Evolutionary conservation across 2,329 filamentous ascomycete species (phyloP).

Genomic region (Fusarium sacchari): DNA sequence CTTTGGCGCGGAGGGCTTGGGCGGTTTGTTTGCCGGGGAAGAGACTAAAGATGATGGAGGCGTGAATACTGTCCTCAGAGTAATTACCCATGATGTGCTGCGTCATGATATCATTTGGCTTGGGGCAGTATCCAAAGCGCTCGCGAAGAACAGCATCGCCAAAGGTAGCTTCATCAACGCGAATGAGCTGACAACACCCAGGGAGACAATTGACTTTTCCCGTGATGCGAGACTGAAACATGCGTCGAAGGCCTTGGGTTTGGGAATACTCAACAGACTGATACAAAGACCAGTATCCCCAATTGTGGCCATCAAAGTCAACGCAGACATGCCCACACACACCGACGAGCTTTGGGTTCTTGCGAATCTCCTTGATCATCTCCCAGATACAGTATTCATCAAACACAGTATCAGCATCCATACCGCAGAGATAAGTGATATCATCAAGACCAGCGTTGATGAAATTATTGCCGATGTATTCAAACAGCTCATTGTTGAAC

Average conservation of each 20-base stretch:
- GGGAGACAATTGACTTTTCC: slow-evolving; percentile 61
- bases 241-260: slow-evolving; percentile 57
- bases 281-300: slow-evolving; percentile 58
- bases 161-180: slow-evolving; percentile 60
- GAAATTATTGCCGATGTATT: slow-evolving; percentile 52
- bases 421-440: slow-evolving; percentile 56
- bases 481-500: slow-evolving; percentile 57
- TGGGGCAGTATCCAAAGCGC: slow-evolving; percentile 60
- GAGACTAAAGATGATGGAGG: slow-evolving; percentile 58
- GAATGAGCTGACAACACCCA: slow-evolving; percentile 61
- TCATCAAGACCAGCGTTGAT: slow-evolving; percentile 51
- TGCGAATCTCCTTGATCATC: slow-evolving; percentile 56
- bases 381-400: slow-evolving; percentile 56
- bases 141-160: slow-evolving; percentile 58
- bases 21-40: slow-evolving; percentile 56
- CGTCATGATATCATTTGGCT: slow-evolving; percentile 59
- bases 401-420: slow-evolving; percentile 61
- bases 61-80: slow-evolving; percentile 61
- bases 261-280: slow-evolving; percentile 61
- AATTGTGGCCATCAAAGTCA: slow-evolving; percentile 55
- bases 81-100: slow-evolving; percentile 60
- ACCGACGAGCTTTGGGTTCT: slow-evolving; percentile 55
- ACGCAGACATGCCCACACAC: slow-evolving; percentile 61
- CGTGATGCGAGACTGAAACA: slow-evolving; percentile 60
- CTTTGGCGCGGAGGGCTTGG: slow-evolving; percentile 58